phyloP scores from a whole-genome alignment of 495 filamentous ascomycete species.

The Penicillium robsamsonii region DNA sequence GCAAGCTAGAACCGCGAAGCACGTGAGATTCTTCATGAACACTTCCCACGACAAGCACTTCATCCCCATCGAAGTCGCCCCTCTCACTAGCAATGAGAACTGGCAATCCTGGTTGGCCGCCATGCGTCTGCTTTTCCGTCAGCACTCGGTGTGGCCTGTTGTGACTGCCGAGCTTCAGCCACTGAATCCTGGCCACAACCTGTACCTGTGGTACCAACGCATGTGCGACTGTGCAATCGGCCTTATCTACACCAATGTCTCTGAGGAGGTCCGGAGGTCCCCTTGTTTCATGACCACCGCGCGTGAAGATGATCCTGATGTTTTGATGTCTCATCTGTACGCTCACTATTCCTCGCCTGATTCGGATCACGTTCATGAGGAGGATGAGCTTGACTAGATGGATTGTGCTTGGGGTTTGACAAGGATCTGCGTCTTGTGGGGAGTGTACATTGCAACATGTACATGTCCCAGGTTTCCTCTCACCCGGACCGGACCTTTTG shows the following conservation, averaged over 20 bases:
- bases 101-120: not conserved
- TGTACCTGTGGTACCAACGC: slow-evolving; percentile 10
- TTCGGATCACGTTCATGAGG: not conserved
- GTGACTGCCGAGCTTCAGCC: not conserved
- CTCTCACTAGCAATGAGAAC: slow-evolving; percentile 1
- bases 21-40: slow-evolving; percentile 12
- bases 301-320: not conserved
- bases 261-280: slow-evolving; percentile 2
- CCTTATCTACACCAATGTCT: slow-evolving; percentile 13
- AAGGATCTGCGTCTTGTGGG: not conserved
- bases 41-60: slow-evolving; percentile 14
- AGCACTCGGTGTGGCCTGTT: slow-evolving; percentile 17
- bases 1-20: not conserved
- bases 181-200: not conserved
- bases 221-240: slow-evolving; percentile 11
- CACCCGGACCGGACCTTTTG: not conserved
- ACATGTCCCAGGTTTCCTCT: not conserved
- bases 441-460: not conserved
- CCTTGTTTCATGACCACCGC: slow-evolving; percentile 2
- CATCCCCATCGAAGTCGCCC: not conserved
- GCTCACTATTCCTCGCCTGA: slow-evolving; percentile 2
- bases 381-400: not conserved
- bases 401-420: not conserved
- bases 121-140: slow-evolving; percentile 7
- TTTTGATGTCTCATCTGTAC: not conserved